Percentiles rank a stretch among this genome's conserved stretches.
Conservation (phyloP, 495 filamentous ascomycete species). For the Umbilicaria muhlenbergii region DNA sequence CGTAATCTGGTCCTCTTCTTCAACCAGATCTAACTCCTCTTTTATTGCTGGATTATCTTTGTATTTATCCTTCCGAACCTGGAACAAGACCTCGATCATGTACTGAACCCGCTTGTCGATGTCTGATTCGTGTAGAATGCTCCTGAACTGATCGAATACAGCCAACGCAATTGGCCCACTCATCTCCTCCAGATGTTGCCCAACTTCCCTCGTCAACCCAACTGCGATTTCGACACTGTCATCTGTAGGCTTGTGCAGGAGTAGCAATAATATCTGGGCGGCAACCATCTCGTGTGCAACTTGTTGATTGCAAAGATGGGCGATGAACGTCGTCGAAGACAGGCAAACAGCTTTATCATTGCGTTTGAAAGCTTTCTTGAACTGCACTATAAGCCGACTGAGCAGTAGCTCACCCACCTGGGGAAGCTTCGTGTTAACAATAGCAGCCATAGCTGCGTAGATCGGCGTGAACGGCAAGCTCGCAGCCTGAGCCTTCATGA, state of each 20-base stretch:
- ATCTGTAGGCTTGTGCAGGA: conserved; percentile 88
- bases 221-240: conserved; percentile 98
- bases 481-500: conserved; percentile 96
- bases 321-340: conserved; percentile 82
- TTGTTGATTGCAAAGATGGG: conserved; percentile 87
- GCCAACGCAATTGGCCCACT: conserved; percentile 66
- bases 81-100: conserved; percentile 97
- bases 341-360: conserved; percentile 95
- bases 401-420: conserved; percentile 84
- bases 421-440: conserved; percentile 94
- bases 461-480: conserved; percentile 93
- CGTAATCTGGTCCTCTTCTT: conserved; percentile 95
- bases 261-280: conserved; percentile 74
- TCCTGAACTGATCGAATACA: conserved; percentile 90
- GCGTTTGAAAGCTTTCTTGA: conserved; percentile 87
- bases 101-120: conserved; percentile 96
- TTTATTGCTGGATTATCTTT: conserved; percentile 85
- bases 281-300: conserved; percentile 87
- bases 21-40: conserved; percentile 87
- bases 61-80: conserved; percentile 89
- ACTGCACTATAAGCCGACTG: conserved; percentile 76
- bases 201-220: conserved; percentile 75
- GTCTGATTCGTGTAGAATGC: conserved; percentile 85
- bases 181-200: conserved; percentile 90
- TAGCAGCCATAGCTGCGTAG: conserved; percentile 85